Evolutionary conservation across 2,329 filamentous ascomycete genomes (phyloP).

Genomic region (Pyrenochaeta sp.): DNA sequence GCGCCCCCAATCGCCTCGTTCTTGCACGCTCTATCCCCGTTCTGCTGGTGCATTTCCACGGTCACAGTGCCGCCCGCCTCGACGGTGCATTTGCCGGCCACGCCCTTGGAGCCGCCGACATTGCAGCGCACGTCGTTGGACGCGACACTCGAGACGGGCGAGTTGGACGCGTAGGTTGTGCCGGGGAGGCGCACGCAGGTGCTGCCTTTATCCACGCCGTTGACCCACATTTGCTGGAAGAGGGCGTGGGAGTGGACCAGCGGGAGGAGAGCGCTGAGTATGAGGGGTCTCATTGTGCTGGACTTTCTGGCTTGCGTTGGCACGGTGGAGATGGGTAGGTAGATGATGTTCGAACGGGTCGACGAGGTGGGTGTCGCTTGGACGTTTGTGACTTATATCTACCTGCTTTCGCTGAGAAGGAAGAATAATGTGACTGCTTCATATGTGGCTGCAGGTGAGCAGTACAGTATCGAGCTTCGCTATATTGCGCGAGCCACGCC

Average conservation of each 20-base stretch:
- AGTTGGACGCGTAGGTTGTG: constrained; percentile 38
- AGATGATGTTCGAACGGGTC: too few relatives aligned
- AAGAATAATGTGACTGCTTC: too few relatives aligned
- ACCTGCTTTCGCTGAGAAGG: too few relatives aligned
- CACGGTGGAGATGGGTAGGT: too few relatives aligned
- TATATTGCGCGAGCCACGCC: too few relatives aligned
- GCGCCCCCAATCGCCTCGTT: constrained; percentile 63
- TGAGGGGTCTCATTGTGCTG: constrained; percentile 24
- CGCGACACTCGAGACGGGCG: constrained; percentile 53
- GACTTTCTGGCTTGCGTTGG: too few relatives aligned
- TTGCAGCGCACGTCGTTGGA: constrained; percentile 60
- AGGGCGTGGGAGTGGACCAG: constrained; percentile 53
- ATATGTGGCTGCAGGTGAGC: too few relatives aligned
- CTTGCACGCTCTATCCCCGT: constrained; percentile 33
- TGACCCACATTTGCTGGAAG: constrained; percentile 56
- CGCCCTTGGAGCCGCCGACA: constrained; percentile 39
- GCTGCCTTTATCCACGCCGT: constrained; percentile 48
- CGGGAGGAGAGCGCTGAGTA: constrained; percentile 19
- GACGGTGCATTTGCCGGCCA: constrained; percentile 29
- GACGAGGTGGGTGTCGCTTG: too few relatives aligned
- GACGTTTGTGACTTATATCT: too few relatives aligned
- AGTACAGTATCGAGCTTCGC: too few relatives aligned
- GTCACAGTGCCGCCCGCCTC: constrained; percentile 31
- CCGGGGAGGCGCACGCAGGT: constrained; percentile 31
- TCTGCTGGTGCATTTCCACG: constrained; percentile 41